These are phyloP conservation scores for Carex scoparia DNA, from an alignment of 176 grass and related monocot species.

Conservation along the genomic window DNA sequence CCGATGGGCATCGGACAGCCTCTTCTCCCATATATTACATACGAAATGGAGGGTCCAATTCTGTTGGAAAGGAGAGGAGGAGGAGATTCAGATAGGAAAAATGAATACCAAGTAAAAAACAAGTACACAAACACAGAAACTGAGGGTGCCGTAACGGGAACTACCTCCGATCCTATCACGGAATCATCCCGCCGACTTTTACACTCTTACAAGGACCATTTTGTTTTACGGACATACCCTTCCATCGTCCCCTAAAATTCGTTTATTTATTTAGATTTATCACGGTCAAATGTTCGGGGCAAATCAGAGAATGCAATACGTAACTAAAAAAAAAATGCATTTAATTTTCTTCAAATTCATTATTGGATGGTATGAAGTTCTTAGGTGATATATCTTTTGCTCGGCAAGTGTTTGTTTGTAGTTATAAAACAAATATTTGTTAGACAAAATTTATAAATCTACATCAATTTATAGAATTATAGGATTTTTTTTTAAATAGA, in stretches of 20 bases:
- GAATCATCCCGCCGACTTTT: background rate
- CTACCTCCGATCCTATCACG: conserved; percentile 14
- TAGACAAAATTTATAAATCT: too few relatives aligned
- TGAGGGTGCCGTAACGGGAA: conserved; percentile 25
- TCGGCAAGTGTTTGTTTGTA: background rate
- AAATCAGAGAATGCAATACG: background rate
- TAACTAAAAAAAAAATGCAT: background rate
- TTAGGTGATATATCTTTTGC: background rate
- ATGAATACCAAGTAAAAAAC: conserved; percentile 7
- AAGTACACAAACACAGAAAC: conserved; percentile 20
- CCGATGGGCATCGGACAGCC: too few relatives aligned
- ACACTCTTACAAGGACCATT: background rate
- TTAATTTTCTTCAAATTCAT: background rate
- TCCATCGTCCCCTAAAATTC: background rate
- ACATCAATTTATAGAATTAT: too few relatives aligned
- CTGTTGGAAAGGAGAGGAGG: background rate
- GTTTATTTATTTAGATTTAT: background rate
- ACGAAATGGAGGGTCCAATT: background rate
- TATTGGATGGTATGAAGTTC: background rate
- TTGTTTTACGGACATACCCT: background rate
- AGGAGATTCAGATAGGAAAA: background rate
- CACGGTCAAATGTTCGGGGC: background rate
- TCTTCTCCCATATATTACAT: too few relatives aligned
- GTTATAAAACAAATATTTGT: background rate
- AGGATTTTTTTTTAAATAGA: too few relatives aligned